A percentile compares a stretch with the other conserved stretches of the same genome.
phyloP scores from a whole-genome alignment of 805 yeast species.

The Hyphopichia homilentoma region DNA sequence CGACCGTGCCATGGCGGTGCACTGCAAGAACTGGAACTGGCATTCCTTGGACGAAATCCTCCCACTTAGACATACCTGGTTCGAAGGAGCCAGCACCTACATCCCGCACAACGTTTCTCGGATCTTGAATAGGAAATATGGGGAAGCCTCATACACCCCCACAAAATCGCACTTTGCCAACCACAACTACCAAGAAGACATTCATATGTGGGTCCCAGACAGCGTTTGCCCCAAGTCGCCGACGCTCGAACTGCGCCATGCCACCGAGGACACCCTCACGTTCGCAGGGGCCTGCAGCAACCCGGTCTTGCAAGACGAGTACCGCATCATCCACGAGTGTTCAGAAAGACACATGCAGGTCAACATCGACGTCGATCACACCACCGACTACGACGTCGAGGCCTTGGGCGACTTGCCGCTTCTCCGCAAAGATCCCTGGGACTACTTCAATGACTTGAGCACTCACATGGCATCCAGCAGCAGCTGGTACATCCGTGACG shows the following conservation, averaged over 20 bases:
- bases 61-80: conserved; percentile 33
- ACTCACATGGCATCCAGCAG: conserved; percentile 10
- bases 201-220: conserved; percentile 46
- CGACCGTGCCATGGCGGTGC: conserved; percentile 20
- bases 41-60: conserved; percentile 31
- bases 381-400: conserved; percentile 19
- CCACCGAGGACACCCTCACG: conserved; percentile 24
- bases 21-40: conserved; percentile 40
- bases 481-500: conserved; percentile 17
- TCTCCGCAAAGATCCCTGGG: conserved; percentile 37
- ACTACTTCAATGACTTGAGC: conserved; percentile 22
- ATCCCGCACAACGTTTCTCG: conserved; percentile 31
- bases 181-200: conserved; percentile 40
- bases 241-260: conserved; percentile 6
- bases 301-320: conserved; percentile 34
- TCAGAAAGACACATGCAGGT: conserved; percentile 19
- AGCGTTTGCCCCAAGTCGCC: conserved; percentile 32
- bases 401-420: conserved; percentile 33
- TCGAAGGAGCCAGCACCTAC: conserved; percentile 34
- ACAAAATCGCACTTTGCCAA: conserved; percentile 19
- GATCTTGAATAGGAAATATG: conserved; percentile 30
- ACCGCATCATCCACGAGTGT: conserved; percentile 22
- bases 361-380: conserved; percentile 19
- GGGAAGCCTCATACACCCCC: conserved; percentile 24
- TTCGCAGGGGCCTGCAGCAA: conserved; percentile 38